Evolutionary conservation across 2,329 filamentous ascomycete species (phyloP), one percentile per base, ranked within the genome.

Genomic region (Beauveria brongniartii): DNA sequence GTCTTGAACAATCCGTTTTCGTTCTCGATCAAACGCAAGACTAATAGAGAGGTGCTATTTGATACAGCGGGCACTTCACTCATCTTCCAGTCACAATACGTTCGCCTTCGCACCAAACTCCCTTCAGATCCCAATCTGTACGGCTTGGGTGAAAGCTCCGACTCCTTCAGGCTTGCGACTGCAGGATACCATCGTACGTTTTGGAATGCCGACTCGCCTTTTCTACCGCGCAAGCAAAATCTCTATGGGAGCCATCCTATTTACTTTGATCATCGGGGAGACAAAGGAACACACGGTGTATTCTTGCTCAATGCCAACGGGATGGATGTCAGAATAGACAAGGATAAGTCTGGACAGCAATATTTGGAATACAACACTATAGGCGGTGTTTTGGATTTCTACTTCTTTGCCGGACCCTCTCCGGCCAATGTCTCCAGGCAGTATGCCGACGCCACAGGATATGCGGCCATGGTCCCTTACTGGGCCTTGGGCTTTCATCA

Each of bases 341-440:
- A 84, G 63, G 82, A 82, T 1, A 73, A 77, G 5, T 72, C 78
- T 26, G 77, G 80, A 8, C 84, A 91, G 67, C 84, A 91, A 67
- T 91, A 87, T 62, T 80, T 94, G 5, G 88, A 92, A 72, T 94
- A 92, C 75, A 91, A 92, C 70, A 84, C 84, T 1, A 78, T 93
- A 0, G 90, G 90, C 7, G 90, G 91, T 10, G 81, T 92, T 22
- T 70, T 94, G 2, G 91, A 93, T 71, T 82, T 88, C 56, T 88
- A 88, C 68, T 87, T 88, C 67, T 67, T 88, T 10, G 78, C 82
- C 9, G 86, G 85, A 0, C 82, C 83, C 0, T 78, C 75, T 0
- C 82, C 85, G 0, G 73, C 82, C 44, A 80, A 84, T 12, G 83
- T 86, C 0, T 76, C 82, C 12, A 74, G 76, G 65, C 84, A 88